A percentile compares a stretch with the other conserved stretches of the same genome.
Evolutionary conservation across 2,329 filamentous ascomycete species (phyloP).

Genomic region (Colletotrichum nymphaeae): DNA sequence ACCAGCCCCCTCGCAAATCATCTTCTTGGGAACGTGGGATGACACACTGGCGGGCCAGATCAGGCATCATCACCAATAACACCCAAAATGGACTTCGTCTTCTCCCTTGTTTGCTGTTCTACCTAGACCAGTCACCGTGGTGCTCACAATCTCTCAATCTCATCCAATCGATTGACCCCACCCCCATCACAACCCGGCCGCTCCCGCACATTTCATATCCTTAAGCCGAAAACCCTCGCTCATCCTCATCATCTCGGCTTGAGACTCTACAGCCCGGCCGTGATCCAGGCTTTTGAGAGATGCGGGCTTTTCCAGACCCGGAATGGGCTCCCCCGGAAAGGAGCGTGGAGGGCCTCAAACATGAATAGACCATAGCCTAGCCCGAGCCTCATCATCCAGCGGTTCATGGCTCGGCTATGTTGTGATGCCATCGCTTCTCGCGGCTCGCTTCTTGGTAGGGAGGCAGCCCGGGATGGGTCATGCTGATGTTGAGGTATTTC

Average conservation of each 20-base stretch:
- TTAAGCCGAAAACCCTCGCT: constrained; percentile 17
- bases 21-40: not conserved
- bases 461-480: not conserved
- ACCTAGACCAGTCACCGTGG: not conserved
- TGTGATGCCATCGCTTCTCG: not conserved
- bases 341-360: not conserved
- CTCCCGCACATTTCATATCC: constrained; percentile 13
- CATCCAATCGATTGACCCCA: not conserved
- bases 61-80: not conserved
- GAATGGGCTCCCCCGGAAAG: not conserved
- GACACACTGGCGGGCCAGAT: not conserved
- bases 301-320: constrained; percentile 8
- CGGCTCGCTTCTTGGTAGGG: not conserved
- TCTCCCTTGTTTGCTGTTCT: not conserved
- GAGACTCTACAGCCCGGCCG: not conserved
- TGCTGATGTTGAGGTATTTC: not conserved
- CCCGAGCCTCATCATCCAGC: not conserved
- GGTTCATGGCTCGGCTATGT: constrained; percentile 1
- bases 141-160: not conserved
- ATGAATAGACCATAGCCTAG: not conserved
- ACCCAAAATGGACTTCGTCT: not conserved
- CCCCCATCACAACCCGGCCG: constrained; percentile 11
- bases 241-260: not conserved
- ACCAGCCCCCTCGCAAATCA: not conserved
- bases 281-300: not conserved